Evolutionary conservation across 257 asterid genomes (phyloP).

Genomic region (Craterostigma plantagineum): DNA sequence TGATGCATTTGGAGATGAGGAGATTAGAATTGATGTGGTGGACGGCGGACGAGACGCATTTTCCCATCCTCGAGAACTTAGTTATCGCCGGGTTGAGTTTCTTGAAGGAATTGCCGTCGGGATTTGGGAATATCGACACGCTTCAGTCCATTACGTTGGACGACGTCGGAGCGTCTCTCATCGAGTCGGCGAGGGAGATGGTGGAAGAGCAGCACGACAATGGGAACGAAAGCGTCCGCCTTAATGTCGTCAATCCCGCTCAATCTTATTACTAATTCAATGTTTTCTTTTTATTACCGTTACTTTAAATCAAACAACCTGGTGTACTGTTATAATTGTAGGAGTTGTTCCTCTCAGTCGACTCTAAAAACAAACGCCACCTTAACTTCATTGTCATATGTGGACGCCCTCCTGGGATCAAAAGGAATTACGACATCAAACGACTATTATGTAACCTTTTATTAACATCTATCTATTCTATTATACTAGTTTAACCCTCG

Average conservation of each 20-base stretch:
- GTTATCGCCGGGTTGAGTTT: neutral
- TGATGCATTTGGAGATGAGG: conserved; percentile 4
- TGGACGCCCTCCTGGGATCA: too few relatives aligned
- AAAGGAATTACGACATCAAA: too few relatives aligned
- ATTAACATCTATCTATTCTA: too few relatives aligned
- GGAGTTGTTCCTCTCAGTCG: too few relatives aligned
- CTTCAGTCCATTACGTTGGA: conserved; percentile 9
- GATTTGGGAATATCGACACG: conserved; percentile 8
- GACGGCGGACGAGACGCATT: conserved; percentile 6
- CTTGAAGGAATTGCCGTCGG: conserved; percentile 9
- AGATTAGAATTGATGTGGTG: conserved; percentile 5
- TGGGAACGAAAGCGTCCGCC: conserved; percentile 9
- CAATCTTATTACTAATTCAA: too few relatives aligned
- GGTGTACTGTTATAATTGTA: too few relatives aligned
- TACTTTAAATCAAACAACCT: too few relatives aligned
- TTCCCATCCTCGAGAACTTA: conserved; percentile 10
- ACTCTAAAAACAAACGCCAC: too few relatives aligned
- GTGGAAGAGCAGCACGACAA: conserved; percentile 7
- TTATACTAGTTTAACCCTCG: too few relatives aligned
- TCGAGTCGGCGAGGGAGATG: conserved; percentile 5
- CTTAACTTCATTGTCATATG: too few relatives aligned
- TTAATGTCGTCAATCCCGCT: neutral
- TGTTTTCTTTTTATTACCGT: too few relatives aligned
- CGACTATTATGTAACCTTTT: too few relatives aligned
- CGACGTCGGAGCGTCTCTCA: neutral